Conservation (phyloP, 257 asterid genomes). For the Ilex aquifolium region DNA sequence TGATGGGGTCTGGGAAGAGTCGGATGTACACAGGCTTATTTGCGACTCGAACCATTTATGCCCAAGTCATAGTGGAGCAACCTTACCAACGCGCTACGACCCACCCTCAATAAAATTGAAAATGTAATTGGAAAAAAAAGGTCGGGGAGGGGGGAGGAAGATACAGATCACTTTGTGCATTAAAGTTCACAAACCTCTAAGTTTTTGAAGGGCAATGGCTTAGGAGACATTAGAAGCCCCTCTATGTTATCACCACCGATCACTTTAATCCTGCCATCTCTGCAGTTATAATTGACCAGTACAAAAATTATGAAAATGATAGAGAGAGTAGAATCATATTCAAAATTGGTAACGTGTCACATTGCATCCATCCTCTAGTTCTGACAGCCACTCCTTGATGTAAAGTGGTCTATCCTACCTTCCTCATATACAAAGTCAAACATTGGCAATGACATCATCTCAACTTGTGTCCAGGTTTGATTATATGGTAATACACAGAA, state of each 20-base stretch:
- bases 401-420: constrained; percentile 5
- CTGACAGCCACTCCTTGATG: constrained; percentile 7
- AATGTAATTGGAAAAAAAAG: neutral
- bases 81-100: neutral
- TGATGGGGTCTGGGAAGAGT: neutral
- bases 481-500: neutral
- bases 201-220: constrained; percentile 70
- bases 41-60: neutral
- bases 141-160: neutral
- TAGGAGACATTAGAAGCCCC: constrained; percentile 77
- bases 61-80: neutral
- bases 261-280: constrained; percentile 97
- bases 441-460: too few relatives aligned
- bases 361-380: constrained; percentile 2
- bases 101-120: neutral
- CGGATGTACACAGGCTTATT: neutral
- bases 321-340: constrained; percentile 6
- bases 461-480: neutral
- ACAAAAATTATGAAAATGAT: neutral
- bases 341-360: constrained; percentile 1
- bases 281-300: constrained; percentile 25
- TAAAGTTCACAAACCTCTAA: constrained; percentile 64
- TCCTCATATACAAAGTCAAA: constrained; percentile 7
- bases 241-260: constrained; percentile 82
- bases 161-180: neutral